These are phyloP conservation scores for Aspergillus biplanus DNA, from an alignment of 495 filamentous ascomycete genomes.

Conservation along the genomic window DNA sequence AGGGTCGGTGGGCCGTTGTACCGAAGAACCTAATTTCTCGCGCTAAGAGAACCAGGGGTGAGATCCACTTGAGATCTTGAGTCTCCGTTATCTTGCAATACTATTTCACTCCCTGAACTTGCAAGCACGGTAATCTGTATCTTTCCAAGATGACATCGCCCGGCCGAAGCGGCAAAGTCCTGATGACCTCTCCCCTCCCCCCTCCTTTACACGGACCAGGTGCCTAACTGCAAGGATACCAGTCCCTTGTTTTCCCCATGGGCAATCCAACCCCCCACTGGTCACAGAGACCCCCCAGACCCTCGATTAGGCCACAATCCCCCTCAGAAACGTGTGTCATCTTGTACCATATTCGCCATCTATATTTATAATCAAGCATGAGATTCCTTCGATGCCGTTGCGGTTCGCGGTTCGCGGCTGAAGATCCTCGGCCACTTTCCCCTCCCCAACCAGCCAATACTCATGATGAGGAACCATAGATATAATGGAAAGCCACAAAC, in stretches of 20 bases:
- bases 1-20: neutral
- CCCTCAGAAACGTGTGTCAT: neutral
- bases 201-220: neutral
- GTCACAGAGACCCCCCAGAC: neutral
- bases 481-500: neutral
- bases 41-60: neutral
- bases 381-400: constrained; percentile 9
- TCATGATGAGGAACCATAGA: neutral
- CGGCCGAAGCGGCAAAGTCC: neutral
- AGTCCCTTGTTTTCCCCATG: neutral
- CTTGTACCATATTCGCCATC: neutral
- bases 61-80: neutral
- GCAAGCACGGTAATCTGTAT: neutral
- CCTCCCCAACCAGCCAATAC: too few species aligned
- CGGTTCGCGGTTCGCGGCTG: constrained; percentile 8
- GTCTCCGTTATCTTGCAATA: neutral
- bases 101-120: neutral
- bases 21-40: constrained; percentile 8
- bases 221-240: too few species aligned
- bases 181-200: neutral
- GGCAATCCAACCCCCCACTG: neutral
- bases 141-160: too few species aligned
- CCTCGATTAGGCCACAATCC: neutral
- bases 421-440: constrained; percentile 6
- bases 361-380: constrained; percentile 5